Evolutionary conservation across 2,329 filamentous ascomycete genomes (phyloP).

Genomic region (Clarireedia monteithiana): DNA sequence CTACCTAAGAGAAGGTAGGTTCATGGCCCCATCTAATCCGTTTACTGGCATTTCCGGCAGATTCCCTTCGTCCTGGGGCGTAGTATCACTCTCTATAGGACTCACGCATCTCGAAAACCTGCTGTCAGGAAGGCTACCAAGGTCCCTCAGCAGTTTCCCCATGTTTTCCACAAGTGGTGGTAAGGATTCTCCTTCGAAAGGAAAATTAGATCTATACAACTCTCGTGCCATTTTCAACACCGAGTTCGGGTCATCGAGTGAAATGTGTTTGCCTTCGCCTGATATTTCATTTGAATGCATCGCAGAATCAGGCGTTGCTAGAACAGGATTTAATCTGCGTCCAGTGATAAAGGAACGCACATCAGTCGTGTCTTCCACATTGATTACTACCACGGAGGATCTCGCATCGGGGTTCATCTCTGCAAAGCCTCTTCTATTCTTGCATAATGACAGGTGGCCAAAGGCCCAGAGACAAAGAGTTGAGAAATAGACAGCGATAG

Average conservation of each 20-base stretch:
- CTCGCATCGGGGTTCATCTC: too few species aligned
- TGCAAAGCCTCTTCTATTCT: too few species aligned
- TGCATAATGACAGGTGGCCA: not conserved
- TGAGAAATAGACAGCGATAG: conserved; percentile 62
- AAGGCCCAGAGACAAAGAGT: conserved; percentile 54
- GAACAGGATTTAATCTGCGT: not conserved
- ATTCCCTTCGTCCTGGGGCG: too few species aligned
- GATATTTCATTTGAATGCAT: not conserved
- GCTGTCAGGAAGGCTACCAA: conserved; percentile 42
- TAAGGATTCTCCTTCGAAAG: conserved; percentile 34
- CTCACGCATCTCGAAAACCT: conserved; percentile 9
- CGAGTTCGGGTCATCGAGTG: not conserved
- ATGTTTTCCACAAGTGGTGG: conserved; percentile 63
- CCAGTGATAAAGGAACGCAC: not conserved
- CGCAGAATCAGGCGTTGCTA: not conserved
- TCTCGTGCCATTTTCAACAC: conserved; percentile 23
- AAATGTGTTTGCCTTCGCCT: too few species aligned
- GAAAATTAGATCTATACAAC: conserved; percentile 47
- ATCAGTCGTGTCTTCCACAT: not conserved
- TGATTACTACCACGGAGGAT: too few species aligned
- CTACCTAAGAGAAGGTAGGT: too few species aligned
- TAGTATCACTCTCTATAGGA: not conserved
- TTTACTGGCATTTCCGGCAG: too few species aligned
- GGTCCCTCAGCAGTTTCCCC: conserved; percentile 53
- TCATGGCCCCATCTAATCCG: too few species aligned